A percentile compares a stretch with the other conserved stretches of the same genome.
These are phyloP conservation scores for Tolypocladium inflatum DNA, from an alignment of 2,329 filamentous ascomycete genomes.

Conservation along the genomic window DNA sequence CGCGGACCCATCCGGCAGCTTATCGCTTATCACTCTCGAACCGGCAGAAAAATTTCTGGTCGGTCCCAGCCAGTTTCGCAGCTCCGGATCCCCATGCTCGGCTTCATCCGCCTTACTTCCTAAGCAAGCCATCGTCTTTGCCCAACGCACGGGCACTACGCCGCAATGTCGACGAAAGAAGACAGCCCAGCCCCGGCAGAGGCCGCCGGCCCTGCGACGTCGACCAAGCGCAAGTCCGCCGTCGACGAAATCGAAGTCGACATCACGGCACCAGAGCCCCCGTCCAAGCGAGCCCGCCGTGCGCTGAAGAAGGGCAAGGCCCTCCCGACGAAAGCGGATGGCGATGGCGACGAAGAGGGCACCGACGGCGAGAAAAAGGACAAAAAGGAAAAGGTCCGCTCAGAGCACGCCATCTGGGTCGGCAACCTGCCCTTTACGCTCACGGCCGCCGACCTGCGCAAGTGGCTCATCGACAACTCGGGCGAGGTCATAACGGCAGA, in stretches of 20 bases:
- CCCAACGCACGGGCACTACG: background rate
- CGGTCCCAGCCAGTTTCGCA: background rate
- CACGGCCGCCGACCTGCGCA: slow-evolving; percentile 63
- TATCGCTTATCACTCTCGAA: slow-evolving; percentile 12
- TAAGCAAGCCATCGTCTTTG: background rate
- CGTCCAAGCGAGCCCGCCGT: slow-evolving; percentile 87
- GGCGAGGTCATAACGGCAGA: slow-evolving; percentile 55
- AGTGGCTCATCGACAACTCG: slow-evolving; percentile 68
- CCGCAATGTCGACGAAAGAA: slow-evolving; percentile 7
- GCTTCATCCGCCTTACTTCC: background rate
- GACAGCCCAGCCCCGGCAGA: slow-evolving; percentile 2
- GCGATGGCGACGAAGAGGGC: slow-evolving; percentile 24
- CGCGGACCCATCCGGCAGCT: background rate
- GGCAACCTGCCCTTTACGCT: slow-evolving; percentile 85
- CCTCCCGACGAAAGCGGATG: slow-evolving; percentile 31
- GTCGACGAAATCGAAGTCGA: slow-evolving; percentile 80
- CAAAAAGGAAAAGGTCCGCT: slow-evolving; percentile 47
- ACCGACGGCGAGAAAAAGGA: slow-evolving; percentile 28
- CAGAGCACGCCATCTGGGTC: slow-evolving; percentile 85
- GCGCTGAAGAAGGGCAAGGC: slow-evolving; percentile 76
- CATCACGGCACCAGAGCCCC: slow-evolving; percentile 78
- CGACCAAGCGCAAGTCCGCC: slow-evolving; percentile 58
- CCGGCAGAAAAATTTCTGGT: background rate
- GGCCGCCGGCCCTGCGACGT: slow-evolving; percentile 8
- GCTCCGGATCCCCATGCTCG: background rate